Conservation (phyloP, 139 green algal species). For the Closterium sp. region DNA sequence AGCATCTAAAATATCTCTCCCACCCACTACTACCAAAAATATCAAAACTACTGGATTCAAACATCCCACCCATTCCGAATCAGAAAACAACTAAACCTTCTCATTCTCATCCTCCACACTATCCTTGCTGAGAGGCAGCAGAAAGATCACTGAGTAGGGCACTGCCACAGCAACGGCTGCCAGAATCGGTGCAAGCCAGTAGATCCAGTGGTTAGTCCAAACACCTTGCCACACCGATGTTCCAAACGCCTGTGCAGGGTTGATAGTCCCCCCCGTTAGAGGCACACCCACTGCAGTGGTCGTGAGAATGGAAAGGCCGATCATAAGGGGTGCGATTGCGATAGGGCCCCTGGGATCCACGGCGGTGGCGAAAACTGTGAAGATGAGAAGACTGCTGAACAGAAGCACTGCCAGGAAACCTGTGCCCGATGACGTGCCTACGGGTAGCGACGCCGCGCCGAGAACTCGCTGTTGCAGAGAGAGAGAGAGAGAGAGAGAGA, state of each 20-base stretch:
- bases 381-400: slow-evolving; percentile 40
- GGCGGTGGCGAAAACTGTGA: slow-evolving; percentile 38
- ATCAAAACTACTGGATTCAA: no score
- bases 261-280: slow-evolving; percentile 37
- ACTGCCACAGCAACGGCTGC: not conserved
- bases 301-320: slow-evolving; percentile 44
- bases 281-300: slow-evolving; percentile 29
- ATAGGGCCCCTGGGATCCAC: slow-evolving; percentile 14
- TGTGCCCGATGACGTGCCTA: not conserved
- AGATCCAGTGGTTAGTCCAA: slow-evolving; percentile 48
- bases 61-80: not conserved
- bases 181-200: slow-evolving; percentile 41
- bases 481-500: not conserved
- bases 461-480: not conserved
- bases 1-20: no score
- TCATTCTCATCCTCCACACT: not conserved
- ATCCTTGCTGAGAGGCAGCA: not conserved
- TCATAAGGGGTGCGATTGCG: slow-evolving; percentile 42
- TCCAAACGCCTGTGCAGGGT: slow-evolving; percentile 50
- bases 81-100: not conserved
- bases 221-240: slow-evolving; percentile 17
- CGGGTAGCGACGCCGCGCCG: not conserved
- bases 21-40: no score
- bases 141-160: not conserved
- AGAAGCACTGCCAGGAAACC: slow-evolving; percentile 23